phyloP scores from a whole-genome alignment of 1,284 basidiomycete genomes.

The Tylopilus orsonianus region DNA sequence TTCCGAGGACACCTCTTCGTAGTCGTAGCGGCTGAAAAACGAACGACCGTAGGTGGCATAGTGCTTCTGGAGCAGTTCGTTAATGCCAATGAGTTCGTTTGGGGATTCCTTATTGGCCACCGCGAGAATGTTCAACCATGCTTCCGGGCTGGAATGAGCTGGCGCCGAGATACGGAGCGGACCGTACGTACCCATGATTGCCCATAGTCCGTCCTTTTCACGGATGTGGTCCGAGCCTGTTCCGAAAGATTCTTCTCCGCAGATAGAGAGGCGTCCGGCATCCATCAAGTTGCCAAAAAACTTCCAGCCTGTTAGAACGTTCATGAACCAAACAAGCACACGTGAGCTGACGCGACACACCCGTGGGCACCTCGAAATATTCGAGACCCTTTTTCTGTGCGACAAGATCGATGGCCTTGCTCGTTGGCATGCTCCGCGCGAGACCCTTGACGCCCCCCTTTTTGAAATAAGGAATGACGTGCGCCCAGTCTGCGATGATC shows the following conservation, averaged over 20 bases:
- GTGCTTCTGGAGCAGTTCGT: constrained; percentile 84
- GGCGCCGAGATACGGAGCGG: constrained; percentile 4
- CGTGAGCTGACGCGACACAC: constrained; percentile 37
- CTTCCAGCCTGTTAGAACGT: constrained; percentile 78
- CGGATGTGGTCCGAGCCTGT: constrained; percentile 99
- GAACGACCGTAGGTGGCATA: constrained; percentile 94
- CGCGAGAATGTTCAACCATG: constrained; percentile 97
- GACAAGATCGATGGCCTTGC: constrained; percentile 95
- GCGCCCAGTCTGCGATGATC: constrained; percentile 98
- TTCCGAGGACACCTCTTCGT: constrained; percentile 94
- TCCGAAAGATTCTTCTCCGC: constrained; percentile 98
- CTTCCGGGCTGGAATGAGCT: constrained; percentile 41
- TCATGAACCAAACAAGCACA: constrained; percentile 2
- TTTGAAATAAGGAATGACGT: constrained; percentile 96
- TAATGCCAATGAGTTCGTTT: constrained; percentile 78
- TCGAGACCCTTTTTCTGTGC: constrained; percentile 94
- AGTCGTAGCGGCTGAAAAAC: constrained; percentile 99
- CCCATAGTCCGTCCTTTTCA: constrained; percentile 99
- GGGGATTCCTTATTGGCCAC: constrained; percentile 85
- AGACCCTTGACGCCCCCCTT: constrained; percentile 91
- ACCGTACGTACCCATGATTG: constrained; percentile 72
- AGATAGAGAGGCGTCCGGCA: constrained; percentile 94
- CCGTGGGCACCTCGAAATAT: constrained; percentile 96
- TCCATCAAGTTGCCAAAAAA: constrained; percentile 99
- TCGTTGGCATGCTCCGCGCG: constrained; percentile 96